Base-by-base conservation (phyloP, 768 basidiomycete genomes). In the Leccinum obscurum region DNA sequence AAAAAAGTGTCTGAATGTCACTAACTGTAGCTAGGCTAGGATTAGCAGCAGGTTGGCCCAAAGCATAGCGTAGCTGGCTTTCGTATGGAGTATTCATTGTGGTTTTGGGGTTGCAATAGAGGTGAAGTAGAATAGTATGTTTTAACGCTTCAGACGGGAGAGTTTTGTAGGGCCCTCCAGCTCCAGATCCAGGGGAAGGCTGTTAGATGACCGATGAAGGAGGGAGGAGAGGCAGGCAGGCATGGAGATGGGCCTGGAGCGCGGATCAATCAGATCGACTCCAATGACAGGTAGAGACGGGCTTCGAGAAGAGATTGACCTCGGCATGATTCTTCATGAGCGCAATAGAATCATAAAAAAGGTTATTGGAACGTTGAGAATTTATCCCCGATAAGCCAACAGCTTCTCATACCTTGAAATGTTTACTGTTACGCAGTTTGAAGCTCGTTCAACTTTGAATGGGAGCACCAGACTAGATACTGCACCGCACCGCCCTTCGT, bases 131-230 rank as follows among this genome's bases (percentile, higher is more conserved):
- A 17, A 14, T 39, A 34, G 34, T 11, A 11, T 34, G 34, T 34
- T 34, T 39, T 39, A 6, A 39, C 17, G 22, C 22, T 32, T 8
- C 24, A 28, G 15, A 3, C 20, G 24, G 6, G 15, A 14, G 15
- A 46, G 10, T 46, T 46, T 46, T 20, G n/a, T 15, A 3, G 14
- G 15, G 20, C n/a, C 3, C 44, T 64, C 62, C 62, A 64, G 41
- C 17, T 41, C 13, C 41, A 11, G 22, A 35, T 46, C 34, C 49
- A 24, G 15, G 20, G 52, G 54, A 64, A 52, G 44, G 50, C 14
- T n/a, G 32, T 32, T 52, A 53, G 53, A 32, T 15, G 2, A 63
- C 15, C 1, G 52, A 34, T 5, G 2, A 1, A 41, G 34, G 62
- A 49, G 54, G 35, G 15, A 17, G 50, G 62, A 46, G 34, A 28